phyloP scores from a whole-genome alignment of 1,284 basidiomycete species.

The Irpex sp. region DNA sequence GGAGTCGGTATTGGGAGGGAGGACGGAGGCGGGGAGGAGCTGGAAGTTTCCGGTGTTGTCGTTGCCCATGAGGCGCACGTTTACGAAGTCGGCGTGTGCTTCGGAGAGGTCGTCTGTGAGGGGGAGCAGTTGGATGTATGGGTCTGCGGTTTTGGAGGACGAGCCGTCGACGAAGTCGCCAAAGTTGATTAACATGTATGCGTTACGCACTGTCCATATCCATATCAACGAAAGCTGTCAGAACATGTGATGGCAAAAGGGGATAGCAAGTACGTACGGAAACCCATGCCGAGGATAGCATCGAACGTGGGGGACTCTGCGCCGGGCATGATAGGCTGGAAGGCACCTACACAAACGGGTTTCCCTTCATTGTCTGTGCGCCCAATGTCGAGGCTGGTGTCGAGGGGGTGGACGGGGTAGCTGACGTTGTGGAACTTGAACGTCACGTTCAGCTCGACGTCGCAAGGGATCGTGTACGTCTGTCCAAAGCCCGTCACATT shows the following conservation, averaged over 20 bases:
- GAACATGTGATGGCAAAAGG: too few relatives aligned
- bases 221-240: background rate
- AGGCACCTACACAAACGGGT: conserved; percentile 30
- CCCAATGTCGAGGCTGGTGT: conserved; percentile 36
- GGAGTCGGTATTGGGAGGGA: conserved; percentile 14
- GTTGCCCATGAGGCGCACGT: conserved; percentile 40
- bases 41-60: conserved; percentile 40
- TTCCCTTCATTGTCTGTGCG: conserved; percentile 16
- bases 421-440: conserved; percentile 47
- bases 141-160: conserved; percentile 28
- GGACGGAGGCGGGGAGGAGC: conserved; percentile 41
- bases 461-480: conserved; percentile 55
- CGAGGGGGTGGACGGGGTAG: conserved; percentile 60
- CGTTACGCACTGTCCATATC: conserved; percentile 54
- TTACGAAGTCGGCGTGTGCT: conserved; percentile 50
- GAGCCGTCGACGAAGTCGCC: conserved; percentile 48
- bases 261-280: conserved; percentile 44
- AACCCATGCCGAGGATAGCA: conserved; percentile 76
- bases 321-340: conserved; percentile 64
- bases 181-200: conserved; percentile 55
- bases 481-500: conserved; percentile 38
- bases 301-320: conserved; percentile 48
- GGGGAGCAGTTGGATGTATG: conserved; percentile 59
- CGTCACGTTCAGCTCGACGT: conserved; percentile 54
- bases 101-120: conserved; percentile 30